Evolutionary conservation across 2,329 filamentous ascomycete species (phyloP), one percentile per base, ranked within the genome.

Genomic region (Diaporthe nobilis): DNA sequence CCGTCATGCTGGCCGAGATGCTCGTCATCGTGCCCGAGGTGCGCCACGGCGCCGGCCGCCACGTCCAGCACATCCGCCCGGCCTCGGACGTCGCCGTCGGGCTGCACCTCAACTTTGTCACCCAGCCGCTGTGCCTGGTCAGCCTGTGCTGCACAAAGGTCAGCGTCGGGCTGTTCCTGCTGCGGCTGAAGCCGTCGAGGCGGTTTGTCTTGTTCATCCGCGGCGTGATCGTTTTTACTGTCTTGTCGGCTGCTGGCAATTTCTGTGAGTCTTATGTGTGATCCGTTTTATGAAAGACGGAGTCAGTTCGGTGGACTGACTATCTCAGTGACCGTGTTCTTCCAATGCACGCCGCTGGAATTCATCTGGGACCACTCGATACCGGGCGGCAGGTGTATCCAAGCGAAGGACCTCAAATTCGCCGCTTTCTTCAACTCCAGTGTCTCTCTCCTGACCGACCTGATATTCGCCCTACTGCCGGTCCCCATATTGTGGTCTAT

Each of bases 391-490:
- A 67, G 9, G 4, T 82, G 80, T 71, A 80, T 81, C 9, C 78
- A 79, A 2, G 75, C 79, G 9, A 44, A 65, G 0, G 55, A 80
- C 25, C 77, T 81, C 55, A 81, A 80, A 60, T 81, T 80, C 47
- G 80, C 79, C 3, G 80, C 81, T 5, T 81, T 80, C 65, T 79
- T 80, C 73, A 79, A 79, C 75, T 79, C 80, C n/a, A 77, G 77
- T 12, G 63, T 85, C n/a, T 85, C 84, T 44, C 84, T 80, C 15
- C 61, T 80, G n/a, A 81, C 80, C 22, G 81, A 82, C 49, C 60
- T 82, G 6, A 37, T 81, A 20, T 82, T 82, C 55, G 81, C 81
- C 1, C 53, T 82, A 1, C 77, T 82, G 0, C 80, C 80, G 0
- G 71, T 81, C 4, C 80, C 80, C 1, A 81, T 82, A 65, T 68